Evolutionary conservation across 768 basidiomycete genomes (phyloP), one percentile per base, ranked within the genome.

Genomic region (Boletus vinaceobasis): DNA sequence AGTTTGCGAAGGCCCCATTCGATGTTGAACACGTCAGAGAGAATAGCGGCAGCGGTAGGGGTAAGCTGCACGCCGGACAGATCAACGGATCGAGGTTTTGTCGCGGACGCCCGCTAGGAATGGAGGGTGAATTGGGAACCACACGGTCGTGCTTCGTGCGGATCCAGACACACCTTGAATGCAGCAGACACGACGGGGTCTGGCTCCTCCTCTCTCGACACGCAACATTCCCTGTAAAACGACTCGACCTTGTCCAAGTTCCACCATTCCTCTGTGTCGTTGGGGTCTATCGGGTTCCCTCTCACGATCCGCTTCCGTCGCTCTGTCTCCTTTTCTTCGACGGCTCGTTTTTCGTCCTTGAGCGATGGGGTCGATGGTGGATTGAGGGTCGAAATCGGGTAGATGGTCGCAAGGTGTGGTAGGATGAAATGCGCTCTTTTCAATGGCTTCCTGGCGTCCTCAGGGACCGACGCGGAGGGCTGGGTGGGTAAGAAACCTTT

Each of bases 1-100:
- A 96, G 75, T 63, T 93, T 95, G 27, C 88, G 78, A 19, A 97
- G 74, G 0, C 94, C 95, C 90, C 94, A 98, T 70, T 98, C 93
- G 53, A 97, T 87, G 8, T 85, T 83, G 59, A 98, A 85, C 14
- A 97, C 84, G 71, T 98, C 96, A 0, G 96, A 88, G 17, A 99
- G 78, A 17, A 93, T 85, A 13, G 87, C 85, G 0, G 92, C 88
- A 0, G 83, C 77, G 2, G 84, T 79, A 2, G 79, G 69, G 1
- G 83, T 88, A 19, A 98, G 77, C 62, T 86, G 87, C 21, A 88
- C 83, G 10, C 88, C 83, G 2, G 92, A 87, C n/a, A 93, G 75
- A 68, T 93, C 88, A 17, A 94, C 79, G 0, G 85, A 77, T 17
- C 91, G 81, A 0, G 92, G 90, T 39, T 73, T 77, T 10, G 76